These are phyloP conservation scores for Sporothrix sp. DNA, from an alignment of 2,329 filamentous ascomycete species.

Conservation along the genomic window DNA sequence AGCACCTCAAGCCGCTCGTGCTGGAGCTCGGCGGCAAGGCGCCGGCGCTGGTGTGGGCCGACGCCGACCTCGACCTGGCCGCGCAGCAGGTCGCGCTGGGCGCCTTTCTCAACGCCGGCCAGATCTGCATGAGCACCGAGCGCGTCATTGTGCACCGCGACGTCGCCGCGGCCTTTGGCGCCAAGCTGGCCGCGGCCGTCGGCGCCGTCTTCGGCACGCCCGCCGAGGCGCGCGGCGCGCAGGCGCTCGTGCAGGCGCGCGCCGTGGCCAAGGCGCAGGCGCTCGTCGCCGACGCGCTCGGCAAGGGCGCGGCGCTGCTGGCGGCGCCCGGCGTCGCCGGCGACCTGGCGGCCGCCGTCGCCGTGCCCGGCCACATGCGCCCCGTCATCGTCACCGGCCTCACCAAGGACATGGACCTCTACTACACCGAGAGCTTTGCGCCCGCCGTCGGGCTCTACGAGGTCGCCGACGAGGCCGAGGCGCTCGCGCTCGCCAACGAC, in stretches of 20 bases:
- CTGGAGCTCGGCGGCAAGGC: constrained; percentile 81
- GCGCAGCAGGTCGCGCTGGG: constrained; percentile 59
- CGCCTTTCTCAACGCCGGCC: constrained; percentile 63
- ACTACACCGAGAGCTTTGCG: constrained; percentile 66
- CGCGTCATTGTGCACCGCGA: constrained; percentile 51
- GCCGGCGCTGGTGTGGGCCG: constrained; percentile 66
- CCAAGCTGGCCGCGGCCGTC: constrained; percentile 24
- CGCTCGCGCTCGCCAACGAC: constrained; percentile 65
- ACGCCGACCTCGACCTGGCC: constrained; percentile 65
- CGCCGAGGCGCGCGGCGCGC: constrained; percentile 24
- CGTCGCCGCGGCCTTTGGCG: constrained; percentile 37
- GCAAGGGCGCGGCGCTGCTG: constrained; percentile 27
- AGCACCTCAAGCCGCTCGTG: constrained; percentile 67
- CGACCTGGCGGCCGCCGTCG: not conserved
- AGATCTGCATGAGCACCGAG: constrained; percentile 83
- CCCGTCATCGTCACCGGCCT: constrained; percentile 53
- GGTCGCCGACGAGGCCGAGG: constrained; percentile 61
- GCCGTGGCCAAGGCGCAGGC: not conserved
- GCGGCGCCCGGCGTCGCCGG: constrained; percentile 22
- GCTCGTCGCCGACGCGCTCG: constrained; percentile 1
- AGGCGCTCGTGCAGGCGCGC: not conserved
- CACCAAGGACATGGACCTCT: constrained; percentile 63
- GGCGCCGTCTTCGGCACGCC: not conserved
- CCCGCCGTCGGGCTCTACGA: constrained; percentile 60
- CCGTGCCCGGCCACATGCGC: constrained; percentile 29